phyloP scores from a whole-genome alignment of 1,284 basidiomycete species.

The Macrocystidia cucumis region DNA sequence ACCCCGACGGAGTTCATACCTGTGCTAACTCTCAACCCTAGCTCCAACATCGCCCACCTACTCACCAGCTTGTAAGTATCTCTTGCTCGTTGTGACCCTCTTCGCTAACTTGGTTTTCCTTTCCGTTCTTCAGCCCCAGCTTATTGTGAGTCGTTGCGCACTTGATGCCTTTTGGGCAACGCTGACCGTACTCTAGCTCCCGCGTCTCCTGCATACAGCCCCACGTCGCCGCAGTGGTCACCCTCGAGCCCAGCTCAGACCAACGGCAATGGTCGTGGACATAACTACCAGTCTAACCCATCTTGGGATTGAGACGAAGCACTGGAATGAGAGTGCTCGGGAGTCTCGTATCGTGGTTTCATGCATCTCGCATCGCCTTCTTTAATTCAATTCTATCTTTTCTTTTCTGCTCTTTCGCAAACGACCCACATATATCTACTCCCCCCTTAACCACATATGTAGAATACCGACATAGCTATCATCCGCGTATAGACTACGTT shows the following conservation, averaged over 20 bases:
- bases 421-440: too few species aligned
- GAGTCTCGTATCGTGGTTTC: too few species aligned
- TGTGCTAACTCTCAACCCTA: slow-evolving; percentile 18
- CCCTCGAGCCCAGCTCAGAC: slow-evolving; percentile 65
- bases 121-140: slow-evolving; percentile 41
- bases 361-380: too few species aligned
- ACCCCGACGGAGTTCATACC: background rate
- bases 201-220: slow-evolving; percentile 79
- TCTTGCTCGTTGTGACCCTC: slow-evolving; percentile 2
- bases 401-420: too few species aligned
- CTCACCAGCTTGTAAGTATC: slow-evolving; percentile 70
- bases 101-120: slow-evolving; percentile 15
- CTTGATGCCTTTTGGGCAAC: slow-evolving; percentile 8
- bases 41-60: slow-evolving; percentile 81
- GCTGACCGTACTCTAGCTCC: slow-evolving; percentile 43
- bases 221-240: slow-evolving; percentile 77
- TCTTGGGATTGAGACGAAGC: slow-evolving; percentile 25
- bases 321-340: too few species aligned
- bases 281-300: slow-evolving; percentile 25
- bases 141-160: slow-evolving; percentile 50
- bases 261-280: slow-evolving; percentile 20
- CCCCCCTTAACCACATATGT: too few species aligned
- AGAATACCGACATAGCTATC: too few species aligned
- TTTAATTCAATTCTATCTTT: too few species aligned
- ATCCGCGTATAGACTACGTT: too few species aligned